These are phyloP conservation scores for Elsinoe ampelina DNA, from an alignment of 2,329 filamentous ascomycete genomes.

Conservation along the genomic window DNA sequence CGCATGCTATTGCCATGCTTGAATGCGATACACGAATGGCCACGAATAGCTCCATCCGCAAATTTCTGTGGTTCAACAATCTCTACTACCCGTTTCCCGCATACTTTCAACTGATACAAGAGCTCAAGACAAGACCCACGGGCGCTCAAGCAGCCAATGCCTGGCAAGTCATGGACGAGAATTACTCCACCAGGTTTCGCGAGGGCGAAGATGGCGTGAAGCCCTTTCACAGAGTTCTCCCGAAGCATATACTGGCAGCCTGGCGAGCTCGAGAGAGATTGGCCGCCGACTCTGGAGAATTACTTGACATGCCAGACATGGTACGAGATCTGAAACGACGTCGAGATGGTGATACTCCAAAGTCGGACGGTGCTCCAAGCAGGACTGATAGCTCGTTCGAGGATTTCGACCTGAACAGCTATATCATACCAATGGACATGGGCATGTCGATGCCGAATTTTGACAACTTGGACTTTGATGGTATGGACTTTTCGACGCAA, in stretches of 20 bases:
- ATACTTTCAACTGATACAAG: slow-evolving; percentile 39
- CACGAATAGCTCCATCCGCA: slow-evolving; percentile 32
- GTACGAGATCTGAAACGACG: background rate
- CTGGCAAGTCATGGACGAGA: slow-evolving; percentile 41
- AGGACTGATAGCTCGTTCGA: background rate
- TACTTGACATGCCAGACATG: background rate
- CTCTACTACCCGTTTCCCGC: slow-evolving; percentile 42
- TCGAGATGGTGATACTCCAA: background rate
- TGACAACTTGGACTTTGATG: slow-evolving; percentile 2
- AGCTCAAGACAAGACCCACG: slow-evolving; percentile 32
- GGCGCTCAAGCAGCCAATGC: slow-evolving; percentile 26
- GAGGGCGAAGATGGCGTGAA: slow-evolving; percentile 15
- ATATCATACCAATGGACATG: background rate
- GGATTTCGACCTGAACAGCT: background rate
- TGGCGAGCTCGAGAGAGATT: slow-evolving; percentile 45
- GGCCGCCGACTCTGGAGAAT: background rate
- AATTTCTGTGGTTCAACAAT: slow-evolving; percentile 35
- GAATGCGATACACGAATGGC: slow-evolving; percentile 40
- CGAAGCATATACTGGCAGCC: slow-evolving; percentile 50
- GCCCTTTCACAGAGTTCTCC: slow-evolving; percentile 36
- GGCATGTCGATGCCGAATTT: background rate
- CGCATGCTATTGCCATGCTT: slow-evolving; percentile 33
- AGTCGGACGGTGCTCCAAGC: background rate
- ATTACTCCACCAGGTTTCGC: slow-evolving; percentile 33
- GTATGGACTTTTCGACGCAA: background rate